Evolutionary conservation across 2,329 filamentous ascomycete genomes (phyloP).

Genomic region (Fusarium miscanthi): DNA sequence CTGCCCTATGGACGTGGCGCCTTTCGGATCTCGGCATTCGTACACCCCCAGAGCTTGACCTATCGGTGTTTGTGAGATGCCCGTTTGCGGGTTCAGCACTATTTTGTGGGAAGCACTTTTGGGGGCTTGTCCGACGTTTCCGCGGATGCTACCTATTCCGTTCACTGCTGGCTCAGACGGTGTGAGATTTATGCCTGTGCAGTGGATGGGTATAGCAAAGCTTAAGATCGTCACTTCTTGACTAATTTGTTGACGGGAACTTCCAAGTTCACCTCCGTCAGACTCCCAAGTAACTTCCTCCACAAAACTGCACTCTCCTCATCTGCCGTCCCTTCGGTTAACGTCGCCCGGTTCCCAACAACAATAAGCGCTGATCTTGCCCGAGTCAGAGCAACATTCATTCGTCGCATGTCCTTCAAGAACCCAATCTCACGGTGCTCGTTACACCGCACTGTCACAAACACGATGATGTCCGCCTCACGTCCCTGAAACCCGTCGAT

Average conservation of each 20-base stretch:
- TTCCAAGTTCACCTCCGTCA: not conserved
- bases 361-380: constrained; percentile 51
- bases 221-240: not conserved
- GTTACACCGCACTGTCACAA: constrained; percentile 57
- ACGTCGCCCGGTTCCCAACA: constrained; percentile 46
- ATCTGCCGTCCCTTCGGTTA: constrained; percentile 33
- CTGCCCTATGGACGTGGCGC: not conserved
- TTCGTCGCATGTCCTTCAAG: constrained; percentile 53
- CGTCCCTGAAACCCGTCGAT: constrained; percentile 58
- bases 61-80: not conserved
- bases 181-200: not conserved
- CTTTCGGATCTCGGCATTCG: not conserved
- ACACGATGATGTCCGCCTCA: constrained; percentile 57
- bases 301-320: not conserved
- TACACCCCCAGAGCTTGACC: not conserved
- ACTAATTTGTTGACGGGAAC: not conserved
- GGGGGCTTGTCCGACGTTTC: not conserved
- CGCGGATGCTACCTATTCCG: not conserved
- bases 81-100: not conserved
- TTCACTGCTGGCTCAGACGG: not conserved
- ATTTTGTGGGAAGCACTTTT: not conserved
- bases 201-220: not conserved
- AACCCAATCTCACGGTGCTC: constrained; percentile 53
- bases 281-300: not conserved
- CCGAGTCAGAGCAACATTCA: constrained; percentile 56